Evolutionary conservation across 2,329 filamentous ascomycete genomes (phyloP).

Genomic region (Aspergillus texensis): DNA sequence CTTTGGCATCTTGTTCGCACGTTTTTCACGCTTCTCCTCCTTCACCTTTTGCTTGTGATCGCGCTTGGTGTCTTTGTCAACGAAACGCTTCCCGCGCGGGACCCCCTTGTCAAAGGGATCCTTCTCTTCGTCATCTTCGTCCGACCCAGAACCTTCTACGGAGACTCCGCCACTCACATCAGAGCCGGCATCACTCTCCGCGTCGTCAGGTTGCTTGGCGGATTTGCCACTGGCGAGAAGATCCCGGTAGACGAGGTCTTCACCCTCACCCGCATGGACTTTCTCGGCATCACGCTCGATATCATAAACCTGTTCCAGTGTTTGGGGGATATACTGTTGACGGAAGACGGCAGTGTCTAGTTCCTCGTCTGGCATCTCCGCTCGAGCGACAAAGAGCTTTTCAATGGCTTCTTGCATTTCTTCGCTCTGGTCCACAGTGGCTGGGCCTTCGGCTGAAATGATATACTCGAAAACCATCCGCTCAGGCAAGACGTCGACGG

Average conservation of each 20-base stretch:
- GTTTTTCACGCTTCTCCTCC: conserved; percentile 90
- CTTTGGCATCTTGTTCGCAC: conserved; percentile 95
- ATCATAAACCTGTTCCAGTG: conserved; percentile 93
- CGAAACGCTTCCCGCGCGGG: conserved; percentile 80
- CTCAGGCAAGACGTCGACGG: conserved; percentile 79
- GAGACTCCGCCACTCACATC: conserved; percentile 40
- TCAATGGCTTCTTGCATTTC: conserved; percentile 66
- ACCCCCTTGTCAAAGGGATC: conserved; percentile 63
- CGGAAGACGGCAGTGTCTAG: conserved; percentile 91
- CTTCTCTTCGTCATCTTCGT: conserved; percentile 50
- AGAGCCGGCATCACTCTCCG: conserved; percentile 38
- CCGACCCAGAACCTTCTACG: conserved; percentile 36
- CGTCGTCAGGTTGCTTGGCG: conserved; percentile 33
- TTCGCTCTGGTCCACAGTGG: conserved; percentile 44
- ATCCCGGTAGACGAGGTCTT: conserved; percentile 81
- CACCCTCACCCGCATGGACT: conserved; percentile 71
- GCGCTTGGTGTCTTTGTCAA: conserved; percentile 88
- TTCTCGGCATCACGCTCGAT: conserved; percentile 86
- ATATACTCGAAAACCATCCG: conserved; percentile 84
- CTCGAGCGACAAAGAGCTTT: conserved; percentile 64
- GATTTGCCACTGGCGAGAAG: conserved; percentile 70
- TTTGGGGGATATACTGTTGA: conserved; percentile 95
- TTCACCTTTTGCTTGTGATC: conserved; percentile 89
- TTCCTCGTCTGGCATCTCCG: conserved; percentile 55
- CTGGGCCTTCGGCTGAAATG: conserved; percentile 59